These are phyloP conservation scores for Corylus americana DNA, from an alignment of 306 rosid species.

Conservation along the genomic window DNA sequence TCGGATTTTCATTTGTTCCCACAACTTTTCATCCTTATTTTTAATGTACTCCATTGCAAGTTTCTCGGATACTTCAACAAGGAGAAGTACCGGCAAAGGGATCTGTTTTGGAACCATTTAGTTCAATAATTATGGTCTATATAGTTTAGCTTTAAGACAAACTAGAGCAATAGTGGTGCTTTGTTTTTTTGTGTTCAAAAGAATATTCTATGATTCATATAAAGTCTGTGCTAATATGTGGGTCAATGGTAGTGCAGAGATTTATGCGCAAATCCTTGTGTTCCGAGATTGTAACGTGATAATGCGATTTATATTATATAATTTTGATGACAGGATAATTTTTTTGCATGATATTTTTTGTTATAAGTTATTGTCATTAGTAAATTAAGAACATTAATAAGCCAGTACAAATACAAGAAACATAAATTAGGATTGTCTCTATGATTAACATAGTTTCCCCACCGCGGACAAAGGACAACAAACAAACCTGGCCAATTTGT, in stretches of 20 bases:
- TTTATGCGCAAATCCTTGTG: background rate
- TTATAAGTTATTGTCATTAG: background rate
- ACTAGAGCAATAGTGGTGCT: background rate
- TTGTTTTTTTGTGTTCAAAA: background rate
- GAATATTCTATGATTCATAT: background rate
- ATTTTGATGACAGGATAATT: background rate
- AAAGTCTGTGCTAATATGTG: background rate
- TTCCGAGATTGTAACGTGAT: background rate
- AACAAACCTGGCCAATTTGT: background rate
- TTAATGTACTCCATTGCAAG: background rate
- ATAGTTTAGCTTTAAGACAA: conserved; percentile 1
- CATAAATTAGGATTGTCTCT: background rate
- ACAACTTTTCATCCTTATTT: background rate
- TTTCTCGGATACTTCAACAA: background rate
- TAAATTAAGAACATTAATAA: background rate
- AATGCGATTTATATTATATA: background rate
- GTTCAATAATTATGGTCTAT: background rate
- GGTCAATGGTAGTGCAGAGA: background rate
- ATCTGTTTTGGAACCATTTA: background rate
- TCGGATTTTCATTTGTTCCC: no score
- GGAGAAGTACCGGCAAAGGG: background rate
- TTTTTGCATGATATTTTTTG: background rate
- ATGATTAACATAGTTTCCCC: background rate
- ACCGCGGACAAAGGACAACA: background rate
- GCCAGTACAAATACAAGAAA: background rate